Evolutionary conservation across 192 early-diverging fungal species (phyloP).

Genomic region (Anaeromyces robustus): DNA sequence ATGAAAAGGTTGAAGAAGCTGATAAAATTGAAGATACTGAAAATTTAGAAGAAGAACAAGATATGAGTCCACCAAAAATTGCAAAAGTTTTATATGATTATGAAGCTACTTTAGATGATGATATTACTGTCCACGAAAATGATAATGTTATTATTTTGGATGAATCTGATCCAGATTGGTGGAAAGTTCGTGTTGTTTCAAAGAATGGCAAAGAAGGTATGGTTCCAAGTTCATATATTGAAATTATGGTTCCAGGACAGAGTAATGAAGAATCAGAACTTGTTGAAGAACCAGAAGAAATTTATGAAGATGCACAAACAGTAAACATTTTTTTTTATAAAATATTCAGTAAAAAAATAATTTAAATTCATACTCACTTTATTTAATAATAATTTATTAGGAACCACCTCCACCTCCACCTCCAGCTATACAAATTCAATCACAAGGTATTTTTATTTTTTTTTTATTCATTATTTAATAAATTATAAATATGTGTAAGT

Average conservation of each 20-base stretch:
- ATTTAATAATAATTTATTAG: too few species aligned
- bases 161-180: conserved; percentile 84
- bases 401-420: too few species aligned
- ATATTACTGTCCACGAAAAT: conserved; percentile 71
- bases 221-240: conserved; percentile 84
- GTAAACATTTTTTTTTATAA: too few species aligned
- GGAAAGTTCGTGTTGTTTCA: conserved; percentile 59
- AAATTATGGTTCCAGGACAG: conserved; percentile 18
- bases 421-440: too few species aligned
- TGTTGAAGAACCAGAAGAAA: background rate
- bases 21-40: too few species aligned
- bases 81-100: conserved; percentile 81
- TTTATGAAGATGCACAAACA: background rate
- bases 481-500: too few species aligned
- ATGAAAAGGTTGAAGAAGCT: background rate
- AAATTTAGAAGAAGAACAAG: too few species aligned
- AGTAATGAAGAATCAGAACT: conserved; percentile 10
- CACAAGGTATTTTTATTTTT: too few species aligned
- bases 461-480: too few species aligned
- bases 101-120: conserved; percentile 64
- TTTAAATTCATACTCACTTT: too few species aligned
- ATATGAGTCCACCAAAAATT: conserved; percentile 8
- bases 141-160: conserved; percentile 76
- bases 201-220: conserved; percentile 49
- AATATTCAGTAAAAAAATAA: too few species aligned